Conservation (phyloP, 2,329 filamentous ascomycete genomes). For the Talaromyces amestolkiae region DNA sequence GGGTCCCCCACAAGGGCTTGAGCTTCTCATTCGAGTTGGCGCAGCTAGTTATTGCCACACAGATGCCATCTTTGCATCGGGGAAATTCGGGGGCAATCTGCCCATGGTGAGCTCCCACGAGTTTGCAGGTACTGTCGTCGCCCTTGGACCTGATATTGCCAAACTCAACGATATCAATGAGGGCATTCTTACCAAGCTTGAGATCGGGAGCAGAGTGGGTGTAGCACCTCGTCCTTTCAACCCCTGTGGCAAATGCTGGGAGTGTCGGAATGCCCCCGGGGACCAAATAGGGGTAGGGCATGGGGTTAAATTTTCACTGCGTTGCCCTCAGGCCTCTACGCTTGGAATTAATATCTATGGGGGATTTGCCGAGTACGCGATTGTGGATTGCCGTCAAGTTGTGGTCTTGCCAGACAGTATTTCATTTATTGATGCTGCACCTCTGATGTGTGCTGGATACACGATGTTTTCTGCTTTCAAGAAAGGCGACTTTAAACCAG, state of each 20-base stretch:
- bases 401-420: constrained; percentile 32
- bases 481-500: constrained; percentile 56
- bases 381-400: constrained; percentile 25
- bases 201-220: not conserved
- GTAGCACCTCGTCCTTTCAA: constrained; percentile 6
- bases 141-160: constrained; percentile 16
- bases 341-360: constrained; percentile 17
- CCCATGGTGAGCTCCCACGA: constrained; percentile 49
- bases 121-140: constrained; percentile 47
- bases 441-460: constrained; percentile 39
- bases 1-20: constrained; percentile 44
- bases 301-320: constrained; percentile 9
- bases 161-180: not conserved
- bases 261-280: constrained; percentile 16
- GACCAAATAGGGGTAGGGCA: not conserved
- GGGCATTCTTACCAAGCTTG: not conserved
- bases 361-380: constrained; percentile 25
- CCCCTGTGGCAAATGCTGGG: constrained; percentile 19
- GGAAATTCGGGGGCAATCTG: constrained; percentile 36
- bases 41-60: constrained; percentile 52
- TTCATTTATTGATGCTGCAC: constrained; percentile 30
- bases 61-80: constrained; percentile 38
- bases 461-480: constrained; percentile 57
- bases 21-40: constrained; percentile 47
- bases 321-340: constrained; percentile 12